These are phyloP conservation scores for Iris pallida DNA, from an alignment of 116 monocot genomes.

Conservation along the genomic window DNA sequence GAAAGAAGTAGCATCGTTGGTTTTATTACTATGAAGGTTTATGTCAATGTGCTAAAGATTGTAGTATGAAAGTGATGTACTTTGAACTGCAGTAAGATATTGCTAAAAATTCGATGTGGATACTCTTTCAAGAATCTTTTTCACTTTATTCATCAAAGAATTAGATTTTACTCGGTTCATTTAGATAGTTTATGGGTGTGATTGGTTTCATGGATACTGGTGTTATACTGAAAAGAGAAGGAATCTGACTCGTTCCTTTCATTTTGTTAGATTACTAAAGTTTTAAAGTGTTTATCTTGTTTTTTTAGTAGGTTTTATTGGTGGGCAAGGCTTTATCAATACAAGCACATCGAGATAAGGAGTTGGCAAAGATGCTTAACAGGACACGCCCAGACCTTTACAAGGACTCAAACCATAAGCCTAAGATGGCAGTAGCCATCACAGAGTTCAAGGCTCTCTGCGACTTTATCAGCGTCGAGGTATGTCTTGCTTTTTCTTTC, in stretches of 20 bases:
- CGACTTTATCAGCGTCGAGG: slow-evolving; percentile 58
- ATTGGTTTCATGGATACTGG: too few relatives aligned
- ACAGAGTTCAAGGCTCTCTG: slow-evolving; percentile 81
- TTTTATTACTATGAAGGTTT: too few relatives aligned
- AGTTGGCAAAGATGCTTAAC: slow-evolving; percentile 57
- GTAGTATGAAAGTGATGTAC: too few relatives aligned
- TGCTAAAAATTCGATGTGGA: too few relatives aligned
- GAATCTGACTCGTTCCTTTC: neutral
- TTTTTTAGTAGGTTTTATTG: slow-evolving; percentile 57
- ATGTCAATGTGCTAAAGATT: too few relatives aligned
- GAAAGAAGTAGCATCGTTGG: too few relatives aligned
- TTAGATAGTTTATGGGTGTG: too few relatives aligned
- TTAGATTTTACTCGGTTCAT: too few relatives aligned
- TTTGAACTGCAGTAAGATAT: too few relatives aligned
- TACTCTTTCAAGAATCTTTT: too few relatives aligned
- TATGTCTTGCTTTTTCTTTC: slow-evolving; percentile 2
- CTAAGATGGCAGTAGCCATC: slow-evolving; percentile 85
- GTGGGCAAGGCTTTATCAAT: slow-evolving; percentile 86
- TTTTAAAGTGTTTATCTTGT: neutral
- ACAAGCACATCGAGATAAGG: slow-evolving; percentile 86
- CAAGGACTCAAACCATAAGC: slow-evolving; percentile 80
- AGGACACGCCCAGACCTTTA: slow-evolving; percentile 50
- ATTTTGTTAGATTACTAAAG: neutral
- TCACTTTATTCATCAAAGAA: too few relatives aligned
- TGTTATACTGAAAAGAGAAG: too few relatives aligned